Base-by-base conservation (phyloP, 2,329 filamentous ascomycete species). In the Clarireedia paspali region DNA sequence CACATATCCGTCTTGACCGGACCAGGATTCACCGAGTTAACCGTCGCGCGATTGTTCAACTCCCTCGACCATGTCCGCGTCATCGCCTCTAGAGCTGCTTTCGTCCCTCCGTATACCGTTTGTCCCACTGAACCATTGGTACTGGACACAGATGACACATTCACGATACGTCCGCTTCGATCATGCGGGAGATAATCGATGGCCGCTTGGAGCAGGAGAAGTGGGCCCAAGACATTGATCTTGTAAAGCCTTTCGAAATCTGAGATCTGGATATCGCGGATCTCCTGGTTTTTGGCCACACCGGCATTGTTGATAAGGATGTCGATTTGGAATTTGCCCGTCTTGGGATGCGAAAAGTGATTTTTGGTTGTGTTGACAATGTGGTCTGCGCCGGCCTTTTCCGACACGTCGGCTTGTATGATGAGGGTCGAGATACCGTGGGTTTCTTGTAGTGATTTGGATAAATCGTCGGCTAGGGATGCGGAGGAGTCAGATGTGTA, bases 221-320 rank as follows among this genome's bases (percentile, higher is more conserved):
- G 72, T 1, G 90, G 90, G 0, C 88, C 90, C 9, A 89, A 80
- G 23, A 95, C 90, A 67, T 95, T 95, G 72, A 94, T 79, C 55
- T 81, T 80, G 74, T 89, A 95, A 56, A 87, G 83, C 63, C 78
- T 74, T 45, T 83, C 77, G 73, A 91, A 95, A 65, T 91, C 80
- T 12, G 77, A 76, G 5, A 77, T 67, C 4, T 78, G 80, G 60
- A 89, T 80, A 27, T 87, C 80, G 50, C 81, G 78, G 24, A 88
- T 73, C 26, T 74, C 69, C 63, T 85, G 80, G 72, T 94, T 92
- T 40, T 80, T 73, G 34, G 81, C 75, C 6, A 84, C 74, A 53
- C 89, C 91, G 30, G 91, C 90, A 70, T 95, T 95, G 79, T 95
- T 95, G 75, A 95, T 75, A 53, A 95, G 75, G 59, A 95, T 89